phyloP scores from a whole-genome alignment of 139 green algal species.

The Axilococcus clingmanii region DNA sequence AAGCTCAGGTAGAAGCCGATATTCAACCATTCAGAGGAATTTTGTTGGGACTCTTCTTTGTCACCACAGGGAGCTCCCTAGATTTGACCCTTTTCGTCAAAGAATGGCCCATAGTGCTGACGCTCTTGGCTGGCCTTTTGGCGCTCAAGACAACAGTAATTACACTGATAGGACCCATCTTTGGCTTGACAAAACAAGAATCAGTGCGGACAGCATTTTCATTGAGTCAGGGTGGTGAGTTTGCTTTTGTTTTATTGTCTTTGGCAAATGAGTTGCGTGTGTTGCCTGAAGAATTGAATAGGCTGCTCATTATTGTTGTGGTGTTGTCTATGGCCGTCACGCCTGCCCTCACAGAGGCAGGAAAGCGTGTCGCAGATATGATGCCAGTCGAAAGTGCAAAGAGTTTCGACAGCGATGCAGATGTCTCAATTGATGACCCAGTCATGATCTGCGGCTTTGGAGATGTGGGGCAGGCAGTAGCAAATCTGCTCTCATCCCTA shows the following conservation, averaged over 20 bases:
- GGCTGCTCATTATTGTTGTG: constrained; percentile 90
- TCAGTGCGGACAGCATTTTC: constrained; percentile 76
- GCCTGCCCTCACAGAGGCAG: constrained; percentile 60
- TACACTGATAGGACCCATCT: constrained; percentile 43
- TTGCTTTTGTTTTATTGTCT: constrained; percentile 94
- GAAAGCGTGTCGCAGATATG: constrained; percentile 33
- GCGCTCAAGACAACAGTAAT: constrained; percentile 81
- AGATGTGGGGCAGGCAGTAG: constrained; percentile 69
- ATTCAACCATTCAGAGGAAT: constrained; percentile 85
- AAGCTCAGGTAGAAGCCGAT: constrained; percentile 72
- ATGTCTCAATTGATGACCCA: constrained; percentile 34
- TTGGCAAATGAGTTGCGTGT: constrained; percentile 70
- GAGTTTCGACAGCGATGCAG: constrained; percentile 2
- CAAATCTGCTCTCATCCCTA: constrained; percentile 74
- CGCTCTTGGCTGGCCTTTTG: constrained; percentile 70
- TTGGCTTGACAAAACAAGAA: constrained; percentile 70
- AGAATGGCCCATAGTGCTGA: constrained; percentile 57
- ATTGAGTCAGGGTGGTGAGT: constrained; percentile 91
- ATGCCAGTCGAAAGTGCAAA: background rate
- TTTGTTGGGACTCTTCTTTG: constrained; percentile 90
- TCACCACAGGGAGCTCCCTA: constrained; percentile 62
- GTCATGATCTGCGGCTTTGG: constrained; percentile 75
- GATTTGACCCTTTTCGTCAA: constrained; percentile 55
- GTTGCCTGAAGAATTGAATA: constrained; percentile 74
- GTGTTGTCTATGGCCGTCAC: constrained; percentile 93